Conservation (phyloP, 78 protist species). For the Andalucia godoyi region DNA sequence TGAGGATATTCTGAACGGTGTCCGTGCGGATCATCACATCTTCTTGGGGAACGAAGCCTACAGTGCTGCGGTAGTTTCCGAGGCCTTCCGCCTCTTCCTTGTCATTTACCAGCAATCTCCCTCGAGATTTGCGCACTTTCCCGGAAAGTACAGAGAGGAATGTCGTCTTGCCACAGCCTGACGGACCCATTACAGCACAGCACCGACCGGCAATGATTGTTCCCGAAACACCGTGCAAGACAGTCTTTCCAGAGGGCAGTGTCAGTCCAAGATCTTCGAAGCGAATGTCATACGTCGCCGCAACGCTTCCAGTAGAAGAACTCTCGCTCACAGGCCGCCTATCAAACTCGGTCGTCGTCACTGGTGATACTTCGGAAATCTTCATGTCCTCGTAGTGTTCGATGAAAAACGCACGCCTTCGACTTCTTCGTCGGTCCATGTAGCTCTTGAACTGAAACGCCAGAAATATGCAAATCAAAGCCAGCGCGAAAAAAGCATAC, state of each 20-base stretch:
- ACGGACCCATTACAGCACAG: conserved; percentile 31
- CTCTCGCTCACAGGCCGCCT: too few relatives aligned
- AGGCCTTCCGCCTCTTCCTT: conserved; percentile 1
- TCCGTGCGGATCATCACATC: conserved; percentile 22
- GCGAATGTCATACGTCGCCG: conserved; percentile 1
- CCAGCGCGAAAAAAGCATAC: too few relatives aligned
- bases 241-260: neutral
- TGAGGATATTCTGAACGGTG: conserved; percentile 19
- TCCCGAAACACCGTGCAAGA: conserved; percentile 5
- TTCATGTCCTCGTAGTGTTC: too few relatives aligned
- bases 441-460: too few relatives aligned
- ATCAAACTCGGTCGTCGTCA: too few relatives aligned
- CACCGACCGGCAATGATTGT: neutral
- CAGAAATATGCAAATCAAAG: too few relatives aligned
- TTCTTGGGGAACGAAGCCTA: conserved; percentile 37
- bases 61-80: neutral
- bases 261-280: neutral
- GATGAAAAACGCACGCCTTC: too few relatives aligned
- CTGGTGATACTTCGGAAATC: too few relatives aligned
- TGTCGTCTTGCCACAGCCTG: conserved; percentile 44
- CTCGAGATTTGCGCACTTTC: neutral
- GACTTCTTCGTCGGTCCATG: too few relatives aligned
- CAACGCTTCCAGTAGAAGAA: too few relatives aligned
- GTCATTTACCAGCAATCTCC: conserved; percentile 6
- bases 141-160: conserved; percentile 21